Percentiles rank a stretch among this genome's conserved stretches.
Conservation (phyloP, 495 filamentous ascomycete species). For the Melanomma pulvis-pyrius region DNA sequence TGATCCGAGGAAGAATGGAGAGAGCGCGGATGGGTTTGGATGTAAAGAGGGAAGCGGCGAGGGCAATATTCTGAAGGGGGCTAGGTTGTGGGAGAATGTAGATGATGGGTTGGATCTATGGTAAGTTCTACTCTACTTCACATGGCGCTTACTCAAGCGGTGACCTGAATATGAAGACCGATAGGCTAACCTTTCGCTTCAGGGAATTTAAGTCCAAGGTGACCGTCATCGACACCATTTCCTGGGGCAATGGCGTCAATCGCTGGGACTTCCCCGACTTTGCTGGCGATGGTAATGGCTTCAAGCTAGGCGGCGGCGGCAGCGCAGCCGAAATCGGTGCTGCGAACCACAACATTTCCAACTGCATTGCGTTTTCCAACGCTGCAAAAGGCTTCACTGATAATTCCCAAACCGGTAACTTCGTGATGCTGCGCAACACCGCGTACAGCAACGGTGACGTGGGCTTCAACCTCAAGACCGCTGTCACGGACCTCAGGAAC, state of each 20-base stretch:
- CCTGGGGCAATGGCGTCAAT: conserved; percentile 44
- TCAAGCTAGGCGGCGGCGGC: conserved; percentile 41
- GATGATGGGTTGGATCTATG: conserved; percentile 44
- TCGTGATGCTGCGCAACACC: conserved; percentile 38
- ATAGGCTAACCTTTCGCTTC: not conserved
- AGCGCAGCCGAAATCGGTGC: conserved; percentile 32
- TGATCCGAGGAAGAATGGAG: conserved; percentile 44
- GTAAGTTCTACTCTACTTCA: no score
- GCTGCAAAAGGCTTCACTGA: conserved; percentile 41
- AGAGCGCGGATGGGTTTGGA: conserved; percentile 42
- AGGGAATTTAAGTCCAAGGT: conserved; percentile 40
- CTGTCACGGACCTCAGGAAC: conserved; percentile 30
- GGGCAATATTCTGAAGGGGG: conserved; percentile 38
- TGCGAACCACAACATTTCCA: conserved; percentile 41
- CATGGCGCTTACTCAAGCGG: no score
- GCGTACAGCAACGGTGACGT: conserved; percentile 41
- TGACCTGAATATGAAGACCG: not conserved
- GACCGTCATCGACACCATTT: conserved; percentile 41
- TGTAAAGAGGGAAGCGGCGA: conserved; percentile 41
- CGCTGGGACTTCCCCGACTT: conserved; percentile 43
- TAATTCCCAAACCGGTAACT: conserved; percentile 37
- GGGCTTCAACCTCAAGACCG: conserved; percentile 38
- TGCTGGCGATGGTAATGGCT: conserved; percentile 42
- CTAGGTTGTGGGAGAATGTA: conserved; percentile 42
- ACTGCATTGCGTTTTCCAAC: conserved; percentile 41